Evolutionary conservation across 768 basidiomycete genomes (phyloP), one percentile per base, ranked within the genome.

Genomic region (Rhodocollybia butyracea): DNA sequence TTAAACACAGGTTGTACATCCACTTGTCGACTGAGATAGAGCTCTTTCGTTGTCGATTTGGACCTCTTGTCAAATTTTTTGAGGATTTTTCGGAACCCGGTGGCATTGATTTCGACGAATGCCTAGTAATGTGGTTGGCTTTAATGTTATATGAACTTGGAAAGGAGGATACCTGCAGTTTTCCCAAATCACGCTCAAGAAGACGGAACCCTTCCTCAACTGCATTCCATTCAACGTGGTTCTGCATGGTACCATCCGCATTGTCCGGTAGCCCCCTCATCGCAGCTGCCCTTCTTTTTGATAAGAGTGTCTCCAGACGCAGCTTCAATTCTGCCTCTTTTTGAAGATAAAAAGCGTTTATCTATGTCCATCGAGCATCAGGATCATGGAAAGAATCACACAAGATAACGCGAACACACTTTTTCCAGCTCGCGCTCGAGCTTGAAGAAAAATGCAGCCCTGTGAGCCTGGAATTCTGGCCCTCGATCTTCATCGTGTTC

Each of bases 1-100:
- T 98, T 95, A 73, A 98, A 98, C 40, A 95, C 94, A 1, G 95
- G 97, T 63, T 98, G 97, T n/a, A 98, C 91, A 61, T 99, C 97
- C 2, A 99, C 95, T 68, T 98, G 97, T 29, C 97, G 85, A 43
- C 91, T 84, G 19, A 99, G 83, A 70, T 98, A 98, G 4, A 98
- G 79, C 65, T 99, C 97, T 66, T 94, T 98, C n/a, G 91, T 98
- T 21, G 88, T 85, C 1, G 91, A 94, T 40, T 87, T 97, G 34
- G 94, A 94, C 45, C 93, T 83, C 72, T 98, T 99, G 72, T 98
- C 97, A 81, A 93, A 99, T 68, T 99, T 99, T 67, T 99, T 98
- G 58, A 98, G 72, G 46, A 98, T 98, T 70, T 98, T 98, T 42
- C 95, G 84, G 69, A 98, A 98, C 3, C 94, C 97, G 10, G 87